These are phyloP conservation scores for Globisporangium splendens DNA, from an alignment of 352 stramenopile genomes.

Conservation along the genomic window DNA sequence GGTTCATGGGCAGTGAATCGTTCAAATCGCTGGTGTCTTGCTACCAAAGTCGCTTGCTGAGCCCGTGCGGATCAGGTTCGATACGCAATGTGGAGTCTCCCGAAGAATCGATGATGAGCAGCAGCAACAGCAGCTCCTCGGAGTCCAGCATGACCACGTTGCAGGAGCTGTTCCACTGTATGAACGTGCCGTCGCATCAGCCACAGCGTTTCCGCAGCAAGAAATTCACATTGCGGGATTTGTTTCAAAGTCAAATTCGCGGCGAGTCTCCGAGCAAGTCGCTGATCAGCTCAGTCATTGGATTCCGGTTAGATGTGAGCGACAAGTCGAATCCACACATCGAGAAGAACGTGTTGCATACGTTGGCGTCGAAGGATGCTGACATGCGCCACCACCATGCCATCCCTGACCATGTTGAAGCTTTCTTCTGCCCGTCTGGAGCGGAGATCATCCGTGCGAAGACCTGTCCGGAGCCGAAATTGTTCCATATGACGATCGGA, in stretches of 20 bases:
- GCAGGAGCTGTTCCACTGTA: constrained; percentile 85
- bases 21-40: constrained; percentile 77
- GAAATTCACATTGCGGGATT: constrained; percentile 58
- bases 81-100: constrained; percentile 17
- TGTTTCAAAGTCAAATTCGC: constrained; percentile 62
- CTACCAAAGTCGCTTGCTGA: constrained; percentile 73
- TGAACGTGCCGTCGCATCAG: constrained; percentile 84
- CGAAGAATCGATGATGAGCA: constrained; percentile 17
- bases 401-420: constrained; percentile 80
- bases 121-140: constrained; percentile 40
- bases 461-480: constrained; percentile 49
- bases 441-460: constrained; percentile 59
- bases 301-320: constrained; percentile 59
- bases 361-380: constrained; percentile 56
- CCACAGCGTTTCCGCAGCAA: constrained; percentile 70
- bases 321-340: constrained; percentile 55
- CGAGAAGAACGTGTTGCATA: constrained; percentile 68
- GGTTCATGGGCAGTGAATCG: constrained; percentile 79
- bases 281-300: constrained; percentile 69
- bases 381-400: constrained; percentile 71
- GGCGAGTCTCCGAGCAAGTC: constrained; percentile 57
- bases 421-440: constrained; percentile 70
- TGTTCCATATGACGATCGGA: constrained; percentile 85
- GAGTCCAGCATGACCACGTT: constrained; percentile 80
- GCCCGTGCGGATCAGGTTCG: constrained; percentile 39